Evolutionary conservation across 2,329 filamentous ascomycete genomes (phyloP).

Genomic region (Ophiostoma populinum): DNA sequence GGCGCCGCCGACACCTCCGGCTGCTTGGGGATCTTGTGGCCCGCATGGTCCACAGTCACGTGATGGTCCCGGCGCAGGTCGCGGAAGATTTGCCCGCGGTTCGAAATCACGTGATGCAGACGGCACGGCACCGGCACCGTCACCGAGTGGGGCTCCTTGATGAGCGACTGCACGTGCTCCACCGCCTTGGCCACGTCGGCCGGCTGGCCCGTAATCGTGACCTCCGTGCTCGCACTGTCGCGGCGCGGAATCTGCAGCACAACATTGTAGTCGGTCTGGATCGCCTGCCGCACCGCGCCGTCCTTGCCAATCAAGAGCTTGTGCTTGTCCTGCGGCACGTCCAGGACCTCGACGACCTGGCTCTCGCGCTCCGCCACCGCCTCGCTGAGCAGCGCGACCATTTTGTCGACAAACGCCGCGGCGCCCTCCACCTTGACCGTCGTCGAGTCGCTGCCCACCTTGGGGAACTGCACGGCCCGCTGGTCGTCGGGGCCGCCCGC

Average conservation of each 20-base stretch:
- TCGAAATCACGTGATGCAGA: constrained; percentile 69
- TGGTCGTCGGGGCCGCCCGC: constrained; percentile 83
- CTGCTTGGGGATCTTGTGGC: constrained; percentile 58
- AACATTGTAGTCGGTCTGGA: constrained; percentile 76
- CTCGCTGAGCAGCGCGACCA: constrained; percentile 62
- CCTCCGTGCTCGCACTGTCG: constrained; percentile 63
- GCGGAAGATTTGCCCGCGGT: constrained; percentile 89
- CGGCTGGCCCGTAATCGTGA: constrained; percentile 71
- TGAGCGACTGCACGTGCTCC: constrained; percentile 59
- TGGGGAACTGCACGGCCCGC: constrained; percentile 87
- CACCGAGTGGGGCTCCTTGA: constrained; percentile 78
- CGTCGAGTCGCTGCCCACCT: constrained; percentile 66
- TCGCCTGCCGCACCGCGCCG: constrained; percentile 67
- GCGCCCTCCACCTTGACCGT: constrained; percentile 80
- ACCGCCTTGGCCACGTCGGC: constrained; percentile 72
- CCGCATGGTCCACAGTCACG: constrained; percentile 82
- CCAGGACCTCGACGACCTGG: constrained; percentile 60
- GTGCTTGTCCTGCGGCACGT: constrained; percentile 82
- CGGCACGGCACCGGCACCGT: constrained; percentile 68
- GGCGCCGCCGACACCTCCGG: constrained; percentile 37
- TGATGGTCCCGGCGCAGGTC: constrained; percentile 70
- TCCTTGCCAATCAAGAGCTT: constrained; percentile 79
- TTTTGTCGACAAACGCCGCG: constrained; percentile 71
- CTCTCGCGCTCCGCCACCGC: constrained; percentile 73
- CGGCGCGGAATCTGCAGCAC: constrained; percentile 83